These are phyloP conservation scores for Phaseolus coccineus DNA, from an alignment of 331 rosid species.

Conservation along the genomic window DNA sequence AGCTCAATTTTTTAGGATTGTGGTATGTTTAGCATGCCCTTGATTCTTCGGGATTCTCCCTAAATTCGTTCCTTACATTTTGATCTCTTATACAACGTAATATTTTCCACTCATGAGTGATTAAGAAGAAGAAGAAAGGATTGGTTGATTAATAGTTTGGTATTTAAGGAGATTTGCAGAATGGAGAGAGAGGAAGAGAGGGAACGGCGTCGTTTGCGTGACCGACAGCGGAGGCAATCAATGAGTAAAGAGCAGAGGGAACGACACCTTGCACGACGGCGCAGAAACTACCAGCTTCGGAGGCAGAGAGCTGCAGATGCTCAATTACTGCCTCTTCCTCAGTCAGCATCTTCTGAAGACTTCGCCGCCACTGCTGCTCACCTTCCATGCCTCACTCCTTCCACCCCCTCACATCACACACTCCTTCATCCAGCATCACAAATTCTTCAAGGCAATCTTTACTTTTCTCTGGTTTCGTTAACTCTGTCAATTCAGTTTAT, in stretches of 20 bases:
- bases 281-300: conserved; percentile 70
- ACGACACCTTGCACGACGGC: conserved; percentile 72
- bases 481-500: too few species aligned
- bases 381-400: neutral
- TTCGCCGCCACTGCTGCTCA: neutral
- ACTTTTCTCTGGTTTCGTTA: too few species aligned
- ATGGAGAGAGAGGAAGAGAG: conserved; percentile 64
- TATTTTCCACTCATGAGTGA: too few species aligned
- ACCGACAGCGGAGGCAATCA: conserved; percentile 69
- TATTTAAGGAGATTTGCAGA: conserved; percentile 21
- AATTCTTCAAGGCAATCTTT: neutral
- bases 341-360: neutral
- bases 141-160: neutral
- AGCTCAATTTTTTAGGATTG: neutral
- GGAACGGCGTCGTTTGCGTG: conserved; percentile 70
- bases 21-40: neutral
- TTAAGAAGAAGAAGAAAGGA: neutral
- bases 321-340: neutral
- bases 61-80: neutral
- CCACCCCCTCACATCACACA: neutral
- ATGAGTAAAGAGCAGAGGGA: conserved; percentile 79
- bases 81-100: neutral
- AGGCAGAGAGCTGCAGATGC: conserved; percentile 47
- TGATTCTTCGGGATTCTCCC: neutral
- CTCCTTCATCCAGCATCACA: neutral